A percentile compares a stretch with the other conserved stretches of the same genome.
These are phyloP conservation scores for Skeletonema marinoi DNA, from an alignment of 108 stramenopile species.

Conservation along the genomic window DNA sequence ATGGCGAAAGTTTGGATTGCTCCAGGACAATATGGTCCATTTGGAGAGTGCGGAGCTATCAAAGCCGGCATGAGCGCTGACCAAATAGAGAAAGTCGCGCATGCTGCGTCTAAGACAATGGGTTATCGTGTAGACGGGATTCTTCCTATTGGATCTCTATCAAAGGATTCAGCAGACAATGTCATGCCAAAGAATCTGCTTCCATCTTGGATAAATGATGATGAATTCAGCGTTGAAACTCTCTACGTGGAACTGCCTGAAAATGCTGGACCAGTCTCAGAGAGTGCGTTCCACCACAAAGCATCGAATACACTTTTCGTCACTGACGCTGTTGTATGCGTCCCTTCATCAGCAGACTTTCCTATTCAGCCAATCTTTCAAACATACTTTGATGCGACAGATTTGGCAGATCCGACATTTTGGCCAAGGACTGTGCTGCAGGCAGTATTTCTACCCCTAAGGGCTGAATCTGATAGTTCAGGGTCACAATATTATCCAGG, in stretches of 20 bases:
- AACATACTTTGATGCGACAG: constrained; percentile 51
- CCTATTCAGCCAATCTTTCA: constrained; percentile 39
- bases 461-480: not conserved
- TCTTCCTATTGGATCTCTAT: constrained; percentile 22
- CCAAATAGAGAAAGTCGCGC: not conserved
- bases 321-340: constrained; percentile 79
- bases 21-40: constrained; percentile 66
- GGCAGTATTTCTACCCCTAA: constrained; percentile 63
- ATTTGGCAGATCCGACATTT: constrained; percentile 48
- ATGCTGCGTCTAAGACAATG: constrained; percentile 29
- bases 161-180: constrained; percentile 18
- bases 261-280: constrained; percentile 73
- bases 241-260: constrained; percentile 56
- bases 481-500: constrained; percentile 50
- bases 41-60: constrained; percentile 48
- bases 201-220: constrained; percentile 44
- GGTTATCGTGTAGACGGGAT: constrained; percentile 64
- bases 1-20: constrained; percentile 55
- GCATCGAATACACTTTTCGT: constrained; percentile 83
- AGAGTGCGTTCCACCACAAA: constrained; percentile 90
- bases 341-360: constrained; percentile 32
- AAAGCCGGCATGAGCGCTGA: constrained; percentile 9
- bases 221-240: constrained; percentile 56
- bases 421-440: constrained; percentile 65
- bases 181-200: constrained; percentile 6